Evolutionary conservation across 2,329 filamentous ascomycete genomes (phyloP).

Genomic region (Aspergillus japonicus): DNA sequence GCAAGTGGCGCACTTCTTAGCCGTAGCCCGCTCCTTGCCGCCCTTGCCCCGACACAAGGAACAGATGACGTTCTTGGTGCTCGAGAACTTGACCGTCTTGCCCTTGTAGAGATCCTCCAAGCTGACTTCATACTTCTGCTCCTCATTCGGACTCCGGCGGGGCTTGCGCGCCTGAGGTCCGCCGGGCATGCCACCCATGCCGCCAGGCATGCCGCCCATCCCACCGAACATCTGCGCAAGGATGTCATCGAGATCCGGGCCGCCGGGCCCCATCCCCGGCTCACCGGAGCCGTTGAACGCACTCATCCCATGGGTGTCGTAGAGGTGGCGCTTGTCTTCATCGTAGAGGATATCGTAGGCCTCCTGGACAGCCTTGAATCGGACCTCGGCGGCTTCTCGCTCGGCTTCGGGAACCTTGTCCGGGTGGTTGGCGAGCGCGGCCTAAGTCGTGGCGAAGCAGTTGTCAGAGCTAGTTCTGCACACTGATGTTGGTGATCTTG

Average conservation of each 20-base stretch:
- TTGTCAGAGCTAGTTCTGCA: not conserved
- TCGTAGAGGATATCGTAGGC: constrained; percentile 98
- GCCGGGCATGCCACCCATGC: constrained; percentile 40
- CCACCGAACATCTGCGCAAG: constrained; percentile 83
- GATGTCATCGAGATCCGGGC: constrained; percentile 81
- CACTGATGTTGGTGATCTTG: not conserved
- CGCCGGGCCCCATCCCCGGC: constrained; percentile 58
- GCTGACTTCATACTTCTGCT: constrained; percentile 86
- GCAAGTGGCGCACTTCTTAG: constrained; percentile 78
- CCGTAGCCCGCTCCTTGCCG: constrained; percentile 88
- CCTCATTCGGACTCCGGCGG: constrained; percentile 75
- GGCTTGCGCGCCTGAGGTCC: constrained; percentile 43
- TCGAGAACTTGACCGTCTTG: constrained; percentile 95
- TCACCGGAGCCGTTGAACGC: constrained; percentile 81
- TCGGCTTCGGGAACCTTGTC: constrained; percentile 91
- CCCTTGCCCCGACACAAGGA: constrained; percentile 82
- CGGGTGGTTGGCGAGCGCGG: constrained; percentile 83
- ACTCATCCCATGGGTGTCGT: constrained; percentile 93
- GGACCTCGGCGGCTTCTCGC: constrained; percentile 79
- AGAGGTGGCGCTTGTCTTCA: constrained; percentile 86
- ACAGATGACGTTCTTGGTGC: constrained; percentile 91
- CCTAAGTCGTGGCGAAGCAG: constrained; percentile 50
- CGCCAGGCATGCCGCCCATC: constrained; percentile 54
- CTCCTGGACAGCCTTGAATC: constrained; percentile 89
- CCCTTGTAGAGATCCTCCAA: constrained; percentile 97